A percentile compares a stretch with the other conserved stretches of the same genome.
phyloP scores from a whole-genome alignment of 2,329 filamentous ascomycete genomes.

The Sarocladium kiliense region DNA sequence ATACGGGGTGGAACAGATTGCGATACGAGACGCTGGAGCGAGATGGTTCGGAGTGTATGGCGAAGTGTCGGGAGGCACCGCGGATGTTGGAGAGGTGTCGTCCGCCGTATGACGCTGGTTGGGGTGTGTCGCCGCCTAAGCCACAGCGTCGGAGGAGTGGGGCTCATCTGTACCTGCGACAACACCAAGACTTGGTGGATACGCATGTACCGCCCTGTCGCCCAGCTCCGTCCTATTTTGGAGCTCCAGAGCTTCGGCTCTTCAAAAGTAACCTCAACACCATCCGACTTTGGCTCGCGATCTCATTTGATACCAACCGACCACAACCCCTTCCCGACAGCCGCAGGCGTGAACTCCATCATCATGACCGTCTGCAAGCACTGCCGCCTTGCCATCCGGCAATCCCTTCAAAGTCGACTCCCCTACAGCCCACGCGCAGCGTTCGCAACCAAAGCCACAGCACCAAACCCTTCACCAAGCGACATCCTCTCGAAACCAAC shows the following conservation, averaged over 20 bases:
- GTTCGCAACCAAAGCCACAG: conserved; percentile 11
- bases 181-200: neutral
- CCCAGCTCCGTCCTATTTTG: neutral
- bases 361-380: conserved; percentile 24
- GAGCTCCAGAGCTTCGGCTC: neutral
- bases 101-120: neutral
- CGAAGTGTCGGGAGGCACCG: neutral
- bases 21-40: no score
- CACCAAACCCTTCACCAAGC: conserved; percentile 13
- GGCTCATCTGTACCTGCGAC: neutral
- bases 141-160: neutral
- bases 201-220: neutral
- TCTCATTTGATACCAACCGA: no score
- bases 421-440: conserved; percentile 6
- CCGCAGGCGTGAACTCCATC: no score
- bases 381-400: conserved; percentile 23
- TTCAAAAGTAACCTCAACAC: neutral
- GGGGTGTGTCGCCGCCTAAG: neutral
- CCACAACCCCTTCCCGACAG: no score
- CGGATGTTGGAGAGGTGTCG: conserved; percentile 10
- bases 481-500: conserved; percentile 63
- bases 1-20: no score
- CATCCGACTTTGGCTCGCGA: no score
- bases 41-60: neutral
- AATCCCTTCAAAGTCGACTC: conserved; percentile 13